Evolutionary conservation across 305 asterid genomes (phyloP).

Genomic region (Fraxinus angustifolia): DNA sequence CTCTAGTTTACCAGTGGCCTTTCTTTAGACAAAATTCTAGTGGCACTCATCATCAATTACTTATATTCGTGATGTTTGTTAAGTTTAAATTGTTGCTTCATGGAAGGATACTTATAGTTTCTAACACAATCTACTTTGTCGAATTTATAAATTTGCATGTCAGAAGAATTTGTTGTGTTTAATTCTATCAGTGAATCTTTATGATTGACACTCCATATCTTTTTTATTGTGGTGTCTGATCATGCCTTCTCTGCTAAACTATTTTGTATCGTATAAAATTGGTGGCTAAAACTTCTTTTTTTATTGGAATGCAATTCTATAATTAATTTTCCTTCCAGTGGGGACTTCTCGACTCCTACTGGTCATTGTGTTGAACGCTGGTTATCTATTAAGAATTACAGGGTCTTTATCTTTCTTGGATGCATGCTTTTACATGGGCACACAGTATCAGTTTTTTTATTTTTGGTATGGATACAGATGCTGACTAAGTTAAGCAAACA

Average conservation of each 20-base stretch:
- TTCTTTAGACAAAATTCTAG: neutral
- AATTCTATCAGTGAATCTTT: neutral
- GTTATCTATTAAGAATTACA: neutral
- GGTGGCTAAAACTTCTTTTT: neutral
- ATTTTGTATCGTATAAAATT: neutral
- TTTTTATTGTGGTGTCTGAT: neutral
- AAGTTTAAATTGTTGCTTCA: neutral
- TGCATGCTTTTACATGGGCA: neutral
- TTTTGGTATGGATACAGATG: constrained; percentile 53
- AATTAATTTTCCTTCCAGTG: neutral
- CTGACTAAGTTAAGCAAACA: constrained; percentile 75
- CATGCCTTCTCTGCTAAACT: neutral
- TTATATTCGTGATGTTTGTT: neutral
- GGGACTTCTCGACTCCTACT: neutral
- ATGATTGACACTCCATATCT: neutral
- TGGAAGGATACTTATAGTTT: neutral
- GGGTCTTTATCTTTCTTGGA: neutral
- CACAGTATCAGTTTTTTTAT: neutral
- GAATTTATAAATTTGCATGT: neutral
- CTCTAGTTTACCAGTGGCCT: neutral
- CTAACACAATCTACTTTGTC: neutral
- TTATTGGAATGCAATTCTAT: neutral
- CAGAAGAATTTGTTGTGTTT: neutral
- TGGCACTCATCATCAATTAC: neutral
- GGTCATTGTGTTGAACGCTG: neutral